Percentiles rank a stretch among this genome's conserved stretches.
These are phyloP conservation scores for Colletotrichum ledebouriae DNA, from an alignment of 2,329 filamentous ascomycete genomes.

Conservation along the genomic window DNA sequence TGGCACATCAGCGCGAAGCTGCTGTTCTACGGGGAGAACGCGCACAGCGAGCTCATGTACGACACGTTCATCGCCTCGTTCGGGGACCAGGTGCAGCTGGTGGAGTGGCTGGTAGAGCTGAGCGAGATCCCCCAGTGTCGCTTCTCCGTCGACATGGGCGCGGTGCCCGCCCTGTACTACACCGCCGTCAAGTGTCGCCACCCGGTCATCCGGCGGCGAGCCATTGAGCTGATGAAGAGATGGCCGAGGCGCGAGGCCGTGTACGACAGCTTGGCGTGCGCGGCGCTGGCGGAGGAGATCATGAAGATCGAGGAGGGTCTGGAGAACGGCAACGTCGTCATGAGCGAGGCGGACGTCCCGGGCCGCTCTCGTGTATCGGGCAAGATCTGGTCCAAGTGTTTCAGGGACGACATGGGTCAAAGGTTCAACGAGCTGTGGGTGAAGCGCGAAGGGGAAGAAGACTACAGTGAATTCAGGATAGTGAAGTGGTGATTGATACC, in stretches of 20 bases:
- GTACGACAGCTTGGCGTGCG: slow-evolving; percentile 10
- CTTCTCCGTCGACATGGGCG: slow-evolving; percentile 21
- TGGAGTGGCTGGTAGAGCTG: slow-evolving; percentile 5
- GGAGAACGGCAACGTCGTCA: slow-evolving; percentile 9
- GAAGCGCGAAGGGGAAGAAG: slow-evolving; percentile 7
- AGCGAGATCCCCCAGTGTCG: slow-evolving; percentile 7
- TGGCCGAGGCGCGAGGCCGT: slow-evolving; percentile 22
- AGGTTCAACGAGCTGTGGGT: slow-evolving; percentile 11
- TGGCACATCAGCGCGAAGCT: slow-evolving; percentile 16
- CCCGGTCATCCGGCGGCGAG: neutral
- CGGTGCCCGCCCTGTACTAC: slow-evolving; percentile 16
- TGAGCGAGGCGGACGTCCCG: slow-evolving; percentile 5
- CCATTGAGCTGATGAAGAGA: slow-evolving; percentile 8
- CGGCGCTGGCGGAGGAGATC: slow-evolving; percentile 16
- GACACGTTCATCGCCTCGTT: slow-evolving; percentile 11
- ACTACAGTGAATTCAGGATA: neutral
- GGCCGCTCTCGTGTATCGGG: neutral
- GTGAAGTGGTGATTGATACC: slow-evolving; percentile 1
- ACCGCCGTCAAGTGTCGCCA: slow-evolving; percentile 26
- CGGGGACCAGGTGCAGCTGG: neutral
- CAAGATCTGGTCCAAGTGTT: neutral
- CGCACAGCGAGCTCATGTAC: slow-evolving; percentile 12
- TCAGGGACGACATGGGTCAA: slow-evolving; percentile 3
- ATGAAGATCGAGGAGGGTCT: slow-evolving; percentile 24
- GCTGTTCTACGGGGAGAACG: slow-evolving; percentile 12